A percentile compares a stretch with the other conserved stretches of the same genome.
Evolutionary conservation across 352 stramenopile genomes (phyloP).

Genomic region (Pythium guiyangense): DNA sequence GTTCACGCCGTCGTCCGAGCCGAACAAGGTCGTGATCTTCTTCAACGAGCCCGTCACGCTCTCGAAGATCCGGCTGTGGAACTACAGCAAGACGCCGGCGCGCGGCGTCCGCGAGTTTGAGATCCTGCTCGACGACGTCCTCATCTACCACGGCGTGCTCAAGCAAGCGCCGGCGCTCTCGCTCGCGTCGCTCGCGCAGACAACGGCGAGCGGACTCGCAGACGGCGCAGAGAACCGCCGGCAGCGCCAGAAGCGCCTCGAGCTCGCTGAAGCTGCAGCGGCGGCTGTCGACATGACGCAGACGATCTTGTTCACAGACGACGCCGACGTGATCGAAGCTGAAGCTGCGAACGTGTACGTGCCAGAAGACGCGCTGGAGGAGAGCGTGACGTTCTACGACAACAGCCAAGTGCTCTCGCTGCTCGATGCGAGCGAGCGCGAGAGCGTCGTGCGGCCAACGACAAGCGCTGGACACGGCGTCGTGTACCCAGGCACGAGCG

Average conservation of each 20-base stretch:
- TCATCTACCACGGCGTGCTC: conserved; percentile 64
- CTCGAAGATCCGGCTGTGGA: conserved; percentile 82
- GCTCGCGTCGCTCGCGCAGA: too few species aligned
- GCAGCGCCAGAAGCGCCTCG: conserved; percentile 31
- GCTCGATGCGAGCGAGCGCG: conserved; percentile 42
- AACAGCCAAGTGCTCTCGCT: conserved; percentile 68
- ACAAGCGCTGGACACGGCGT: conserved; percentile 35
- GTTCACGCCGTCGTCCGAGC: conserved; percentile 47
- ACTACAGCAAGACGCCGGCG: conserved; percentile 83
- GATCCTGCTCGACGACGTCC: conserved; percentile 80
- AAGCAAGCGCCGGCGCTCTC: conserved; percentile 34
- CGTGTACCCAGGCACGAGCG: not conserved
- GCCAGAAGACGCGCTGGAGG: conserved; percentile 52
- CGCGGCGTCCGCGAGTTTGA: conserved; percentile 79
- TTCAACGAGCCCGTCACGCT: conserved; percentile 76
- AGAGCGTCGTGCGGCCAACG: conserved; percentile 32
- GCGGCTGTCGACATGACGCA: conserved; percentile 55
- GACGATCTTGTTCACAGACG: conserved; percentile 74
- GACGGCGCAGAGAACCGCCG: conserved; percentile 29
- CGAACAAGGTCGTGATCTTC: conserved; percentile 71
- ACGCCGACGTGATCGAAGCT: conserved; percentile 44
- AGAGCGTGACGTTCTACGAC: conserved; percentile 69
- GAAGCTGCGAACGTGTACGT: conserved; percentile 53
- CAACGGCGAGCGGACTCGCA: too few species aligned
- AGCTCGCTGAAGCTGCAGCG: conserved; percentile 38